These are phyloP conservation scores for Dissoconium aciculare DNA, from an alignment of 2,329 filamentous ascomycete genomes.

Conservation along the genomic window DNA sequence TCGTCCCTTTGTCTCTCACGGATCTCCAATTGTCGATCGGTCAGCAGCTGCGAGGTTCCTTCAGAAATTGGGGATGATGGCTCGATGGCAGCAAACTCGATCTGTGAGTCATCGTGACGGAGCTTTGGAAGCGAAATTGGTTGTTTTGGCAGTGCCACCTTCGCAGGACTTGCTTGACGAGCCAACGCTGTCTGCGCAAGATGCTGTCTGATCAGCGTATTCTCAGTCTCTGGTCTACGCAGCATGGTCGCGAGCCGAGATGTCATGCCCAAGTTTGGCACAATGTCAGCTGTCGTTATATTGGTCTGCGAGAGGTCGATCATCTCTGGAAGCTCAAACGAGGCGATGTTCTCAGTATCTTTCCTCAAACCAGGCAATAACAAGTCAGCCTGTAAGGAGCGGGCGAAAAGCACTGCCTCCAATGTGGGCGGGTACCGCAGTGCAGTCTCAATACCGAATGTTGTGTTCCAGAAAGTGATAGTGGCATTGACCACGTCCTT, in stretches of 20 bases:
- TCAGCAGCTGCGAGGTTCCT: slow-evolving; percentile 57
- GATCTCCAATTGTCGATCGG: slow-evolving; percentile 65
- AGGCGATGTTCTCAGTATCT: slow-evolving; percentile 24
- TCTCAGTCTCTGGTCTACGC: slow-evolving; percentile 3
- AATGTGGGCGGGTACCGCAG: slow-evolving; percentile 52
- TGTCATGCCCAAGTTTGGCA: background rate
- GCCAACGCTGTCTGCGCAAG: slow-evolving; percentile 7
- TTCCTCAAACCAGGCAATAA: slow-evolving; percentile 35
- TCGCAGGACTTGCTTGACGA: too few relatives aligned
- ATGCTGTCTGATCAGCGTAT: slow-evolving; percentile 12
- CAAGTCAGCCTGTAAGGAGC: slow-evolving; percentile 42
- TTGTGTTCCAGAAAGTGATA: slow-evolving; percentile 52
- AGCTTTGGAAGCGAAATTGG: slow-evolving; percentile 36
- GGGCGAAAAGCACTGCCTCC: slow-evolving; percentile 44
- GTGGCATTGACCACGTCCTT: slow-evolving; percentile 37
- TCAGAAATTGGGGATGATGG: slow-evolving; percentile 39
- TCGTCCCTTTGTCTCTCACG: slow-evolving; percentile 53
- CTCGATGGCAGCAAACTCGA: slow-evolving; percentile 57
- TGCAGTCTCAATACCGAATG: slow-evolving; percentile 46
- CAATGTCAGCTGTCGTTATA: too few relatives aligned
- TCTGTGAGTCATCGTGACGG: slow-evolving; percentile 69
- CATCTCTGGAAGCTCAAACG: slow-evolving; percentile 16
- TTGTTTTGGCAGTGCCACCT: too few relatives aligned
- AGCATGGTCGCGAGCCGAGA: background rate
- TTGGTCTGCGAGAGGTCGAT: too few relatives aligned